Percentiles rank a stretch among this genome's conserved stretches.
Evolutionary conservation across 805 yeast species (phyloP).

Genomic region (Kluyveromyces nonfermentans): DNA sequence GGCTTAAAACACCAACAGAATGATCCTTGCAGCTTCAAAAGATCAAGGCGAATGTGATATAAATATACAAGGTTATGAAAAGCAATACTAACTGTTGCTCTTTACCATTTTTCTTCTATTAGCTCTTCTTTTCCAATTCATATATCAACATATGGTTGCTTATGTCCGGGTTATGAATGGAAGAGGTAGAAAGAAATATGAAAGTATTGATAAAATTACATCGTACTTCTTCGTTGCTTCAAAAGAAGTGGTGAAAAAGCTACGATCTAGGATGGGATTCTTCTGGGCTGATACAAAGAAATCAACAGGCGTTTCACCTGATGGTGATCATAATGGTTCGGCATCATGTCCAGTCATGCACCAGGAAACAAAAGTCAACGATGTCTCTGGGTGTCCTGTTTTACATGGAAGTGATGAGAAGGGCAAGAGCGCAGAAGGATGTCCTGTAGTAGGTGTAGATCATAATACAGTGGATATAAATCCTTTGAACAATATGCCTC

Average conservation of each 20-base stretch:
- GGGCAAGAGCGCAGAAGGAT: conserved; percentile 5
- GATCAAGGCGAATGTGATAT: too few species aligned
- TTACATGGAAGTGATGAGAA: conserved; percentile 14
- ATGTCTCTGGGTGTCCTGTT: conserved; percentile 25
- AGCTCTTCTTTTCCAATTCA: background rate
- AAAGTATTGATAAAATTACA: background rate
- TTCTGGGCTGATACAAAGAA: conserved; percentile 60
- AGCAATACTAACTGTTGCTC: too few species aligned
- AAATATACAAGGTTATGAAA: too few species aligned
- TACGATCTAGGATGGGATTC: conserved; percentile 62
- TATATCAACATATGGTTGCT: background rate
- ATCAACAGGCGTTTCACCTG: conserved; percentile 13
- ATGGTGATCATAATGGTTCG: conserved; percentile 15
- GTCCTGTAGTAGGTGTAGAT: conserved; percentile 22
- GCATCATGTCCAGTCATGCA: conserved; percentile 34
- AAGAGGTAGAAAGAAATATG: background rate
- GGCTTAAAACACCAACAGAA: too few species aligned
- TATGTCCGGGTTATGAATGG: background rate
- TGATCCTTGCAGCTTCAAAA: too few species aligned
- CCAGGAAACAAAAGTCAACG: conserved; percentile 11
- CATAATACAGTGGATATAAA: conserved; percentile 34
- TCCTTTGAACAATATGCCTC: conserved; percentile 87
- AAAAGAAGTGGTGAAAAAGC: background rate
- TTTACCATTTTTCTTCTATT: too few species aligned
- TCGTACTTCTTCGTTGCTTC: background rate